Evolutionary conservation across 768 basidiomycete genomes (phyloP).

Genomic region (Gelatoporia subvermispora): DNA sequence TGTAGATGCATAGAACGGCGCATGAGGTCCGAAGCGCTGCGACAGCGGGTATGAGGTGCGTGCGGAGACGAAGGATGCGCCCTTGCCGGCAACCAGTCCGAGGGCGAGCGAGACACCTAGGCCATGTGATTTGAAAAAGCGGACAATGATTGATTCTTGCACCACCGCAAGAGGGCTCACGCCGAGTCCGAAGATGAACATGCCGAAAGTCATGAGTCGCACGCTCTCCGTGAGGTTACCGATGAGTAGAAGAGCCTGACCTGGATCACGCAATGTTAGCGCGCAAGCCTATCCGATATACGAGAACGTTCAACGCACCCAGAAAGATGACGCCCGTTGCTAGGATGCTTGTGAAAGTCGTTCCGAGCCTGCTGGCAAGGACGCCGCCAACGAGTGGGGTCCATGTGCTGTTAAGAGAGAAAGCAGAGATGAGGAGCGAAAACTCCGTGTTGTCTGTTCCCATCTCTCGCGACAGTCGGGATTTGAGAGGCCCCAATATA

Average conservation of each 20-base stretch:
- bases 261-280: slow-evolving; percentile 30
- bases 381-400: slow-evolving; percentile 78
- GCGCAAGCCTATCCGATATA: background rate
- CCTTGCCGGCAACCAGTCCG: slow-evolving; percentile 81
- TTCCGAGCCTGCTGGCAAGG: slow-evolving; percentile 65
- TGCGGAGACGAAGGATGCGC: slow-evolving; percentile 70
- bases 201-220: slow-evolving; percentile 67
- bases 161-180: slow-evolving; percentile 77
- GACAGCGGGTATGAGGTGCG: slow-evolving; percentile 75
- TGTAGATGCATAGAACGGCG: slow-evolving; percentile 71
- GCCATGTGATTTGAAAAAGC: slow-evolving; percentile 73
- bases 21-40: slow-evolving; percentile 57
- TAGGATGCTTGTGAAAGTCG: slow-evolving; percentile 64
- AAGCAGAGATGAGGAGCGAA: slow-evolving; percentile 71
- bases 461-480: slow-evolving; percentile 59
- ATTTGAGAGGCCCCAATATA: slow-evolving; percentile 76
- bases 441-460: slow-evolving; percentile 76
- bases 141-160: slow-evolving; percentile 81
- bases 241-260: slow-evolving; percentile 61
- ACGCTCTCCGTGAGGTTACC: slow-evolving; percentile 60
- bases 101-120: slow-evolving; percentile 74
- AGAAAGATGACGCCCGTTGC: slow-evolving; percentile 71
- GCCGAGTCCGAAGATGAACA: slow-evolving; percentile 78
- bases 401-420: slow-evolving; percentile 69
- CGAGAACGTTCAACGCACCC: slow-evolving; percentile 33